Evolutionary conservation across 2,329 filamentous ascomycete species (phyloP), one percentile per base, ranked within the genome.

Genomic region (Neofusicoccum sp.): DNA sequence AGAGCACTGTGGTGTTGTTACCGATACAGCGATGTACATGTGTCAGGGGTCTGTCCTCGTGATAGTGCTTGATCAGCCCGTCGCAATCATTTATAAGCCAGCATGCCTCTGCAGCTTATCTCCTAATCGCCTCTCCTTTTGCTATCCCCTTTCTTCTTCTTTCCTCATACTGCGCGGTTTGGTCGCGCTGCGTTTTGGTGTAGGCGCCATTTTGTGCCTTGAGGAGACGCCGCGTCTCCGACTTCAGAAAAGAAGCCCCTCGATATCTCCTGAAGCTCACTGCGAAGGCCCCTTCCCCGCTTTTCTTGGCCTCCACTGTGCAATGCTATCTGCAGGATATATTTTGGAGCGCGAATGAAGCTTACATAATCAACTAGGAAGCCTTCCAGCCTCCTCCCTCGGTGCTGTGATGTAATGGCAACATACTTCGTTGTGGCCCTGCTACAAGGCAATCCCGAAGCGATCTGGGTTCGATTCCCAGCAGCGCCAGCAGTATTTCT

Each of bases 391-490:
- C 20, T 47, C 26, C 24, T 47, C 9, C 30, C 2, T 26, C 20
- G 44, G 57, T 58, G 41, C 24, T 58, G 24, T 58, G 26, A 26
- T 59, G 24, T 26, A 60, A 30, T 20, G 57, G 57, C 36, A 60
- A 6, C 26, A 60, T 20, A 24, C 11, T 8, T 34, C 57, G 57
- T 60, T 60, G 57, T 60, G 57, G 57, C 26, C 3, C 1, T 7
- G 24, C 4, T n/a, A 31, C 56, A 7, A 40, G 8, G 41, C 33
- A 30, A 33, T 20, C 14, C 56, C 56, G 56, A 43, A 8, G 5
- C 44, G 38, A 40, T 30, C 57, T 60, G 57, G 57, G 57, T 60
- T 60, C 57, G 57, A 60, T 60, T 60, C 57, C 57, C 57, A 60
- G 57, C 28, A 49, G 33, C 33, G 44, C 43, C 56, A 58, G 45